These are phyloP conservation scores for Verbena officinalis DNA, from an alignment of 257 asterid genomes.

Conservation along the genomic window DNA sequence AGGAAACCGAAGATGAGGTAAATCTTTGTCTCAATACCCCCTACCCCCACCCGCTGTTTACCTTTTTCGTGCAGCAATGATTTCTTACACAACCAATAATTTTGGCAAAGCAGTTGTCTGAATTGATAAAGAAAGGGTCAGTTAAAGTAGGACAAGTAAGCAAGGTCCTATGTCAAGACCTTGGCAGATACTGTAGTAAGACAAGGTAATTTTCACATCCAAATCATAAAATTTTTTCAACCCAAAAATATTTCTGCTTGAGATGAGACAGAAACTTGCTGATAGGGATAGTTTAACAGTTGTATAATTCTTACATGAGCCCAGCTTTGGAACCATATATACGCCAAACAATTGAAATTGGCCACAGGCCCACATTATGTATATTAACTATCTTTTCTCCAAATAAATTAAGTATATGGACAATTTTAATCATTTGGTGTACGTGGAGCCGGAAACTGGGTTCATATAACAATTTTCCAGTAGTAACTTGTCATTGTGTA, in stretches of 20 bases:
- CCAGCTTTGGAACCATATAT: too few species aligned
- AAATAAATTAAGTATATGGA: too few species aligned
- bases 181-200: slow-evolving; percentile 60
- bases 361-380: too few species aligned
- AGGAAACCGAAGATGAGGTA: slow-evolving; percentile 94
- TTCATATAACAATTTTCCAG: too few species aligned
- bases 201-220: slow-evolving; percentile 51
- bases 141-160: slow-evolving; percentile 71
- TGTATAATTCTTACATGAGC: too few species aligned
- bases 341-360: too few species aligned
- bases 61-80: not conserved
- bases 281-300: not conserved
- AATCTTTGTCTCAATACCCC: slow-evolving; percentile 12
- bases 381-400: too few species aligned
- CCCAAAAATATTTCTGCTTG: not conserved
- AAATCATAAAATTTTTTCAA: slow-evolving; percentile 1
- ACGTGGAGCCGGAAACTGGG: too few species aligned
- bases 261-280: not conserved
- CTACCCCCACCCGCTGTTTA: slow-evolving; percentile 5
- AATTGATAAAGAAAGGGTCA: slow-evolving; percentile 75
- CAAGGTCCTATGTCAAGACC: slow-evolving; percentile 78
- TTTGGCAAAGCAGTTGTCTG: slow-evolving; percentile 60
- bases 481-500: not conserved
- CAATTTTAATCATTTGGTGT: too few species aligned
- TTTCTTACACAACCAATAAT: slow-evolving; percentile 15